Conservation (phyloP, 2,329 filamentous ascomycete genomes). For the Fusarium sp. region DNA sequence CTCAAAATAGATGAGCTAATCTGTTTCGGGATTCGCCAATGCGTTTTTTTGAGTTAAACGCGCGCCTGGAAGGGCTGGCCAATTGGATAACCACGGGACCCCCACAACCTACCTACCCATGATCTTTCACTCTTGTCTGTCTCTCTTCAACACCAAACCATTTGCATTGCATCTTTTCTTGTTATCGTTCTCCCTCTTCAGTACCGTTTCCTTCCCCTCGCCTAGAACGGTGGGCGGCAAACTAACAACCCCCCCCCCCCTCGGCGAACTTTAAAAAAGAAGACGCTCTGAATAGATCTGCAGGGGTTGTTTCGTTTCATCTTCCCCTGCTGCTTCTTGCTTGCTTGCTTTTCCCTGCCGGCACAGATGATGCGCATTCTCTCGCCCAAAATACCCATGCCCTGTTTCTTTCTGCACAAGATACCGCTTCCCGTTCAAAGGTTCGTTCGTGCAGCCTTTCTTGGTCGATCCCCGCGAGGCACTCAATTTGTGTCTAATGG, state of each 20-base stretch:
- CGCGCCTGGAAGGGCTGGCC: conserved; percentile 37
- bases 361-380: conserved; percentile 36
- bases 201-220: not conserved
- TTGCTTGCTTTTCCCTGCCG: not conserved
- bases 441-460: conserved; percentile 22
- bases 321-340: not conserved
- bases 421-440: conserved; percentile 8
- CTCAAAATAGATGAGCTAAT: conserved; percentile 41
- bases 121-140: too few relatives aligned
- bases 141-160: conserved; percentile 32
- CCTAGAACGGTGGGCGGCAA: not conserved
- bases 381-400: not conserved
- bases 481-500: not conserved
- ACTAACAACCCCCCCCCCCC: not conserved
- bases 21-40: conserved; percentile 30
- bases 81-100: conserved; percentile 27
- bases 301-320: conserved; percentile 16
- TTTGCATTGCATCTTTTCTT: not conserved
- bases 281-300: not conserved
- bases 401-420: conserved; percentile 19
- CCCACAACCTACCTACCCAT: conserved; percentile 6
- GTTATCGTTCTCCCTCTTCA: not conserved
- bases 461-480: not conserved
- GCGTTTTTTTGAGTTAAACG: conserved; percentile 36
- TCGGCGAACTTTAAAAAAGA: not conserved